Percentiles rank a stretch among this genome's conserved stretches.
phyloP scores from a whole-genome alignment of 116 monocot species.

The Phalaenopsis hybrid region DNA sequence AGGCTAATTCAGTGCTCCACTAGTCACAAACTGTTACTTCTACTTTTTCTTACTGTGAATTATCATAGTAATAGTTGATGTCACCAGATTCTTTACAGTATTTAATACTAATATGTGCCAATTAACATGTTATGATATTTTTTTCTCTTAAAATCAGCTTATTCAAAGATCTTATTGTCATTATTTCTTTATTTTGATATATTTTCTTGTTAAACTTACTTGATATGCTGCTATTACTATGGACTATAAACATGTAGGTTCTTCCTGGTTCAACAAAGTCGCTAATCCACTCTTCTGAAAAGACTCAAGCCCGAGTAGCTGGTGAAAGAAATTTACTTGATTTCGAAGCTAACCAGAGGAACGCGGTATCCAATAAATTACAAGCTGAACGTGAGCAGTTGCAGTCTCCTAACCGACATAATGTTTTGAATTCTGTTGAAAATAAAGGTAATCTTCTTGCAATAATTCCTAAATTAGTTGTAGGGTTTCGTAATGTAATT shows the following conservation, averaged over 20 bases:
- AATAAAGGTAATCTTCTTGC: slow-evolving; percentile 3
- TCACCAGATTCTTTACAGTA: not conserved
- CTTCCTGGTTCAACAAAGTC: slow-evolving; percentile 10
- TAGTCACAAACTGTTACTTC: not conserved
- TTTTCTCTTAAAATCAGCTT: not conserved
- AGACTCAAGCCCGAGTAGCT: not conserved
- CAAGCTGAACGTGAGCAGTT: slow-evolving; percentile 4
- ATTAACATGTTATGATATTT: not conserved
- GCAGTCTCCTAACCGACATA: slow-evolving; percentile 13
- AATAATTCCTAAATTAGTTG: not conserved
- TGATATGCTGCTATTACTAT: not conserved
- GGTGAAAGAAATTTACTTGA: not conserved
- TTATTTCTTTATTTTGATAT: not conserved
- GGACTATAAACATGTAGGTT: slow-evolving; percentile 15
- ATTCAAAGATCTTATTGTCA: not conserved
- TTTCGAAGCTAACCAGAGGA: slow-evolving; percentile 18
- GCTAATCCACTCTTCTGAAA: slow-evolving; percentile 10
- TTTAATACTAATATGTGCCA: not conserved
- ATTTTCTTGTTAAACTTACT: not conserved
- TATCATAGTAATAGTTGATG: not conserved
- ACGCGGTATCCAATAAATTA: not conserved
- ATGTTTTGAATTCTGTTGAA: not conserved
- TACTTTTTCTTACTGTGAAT: not conserved
- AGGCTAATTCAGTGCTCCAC: not conserved
- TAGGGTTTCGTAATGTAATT: not conserved